Conservation (phyloP, 495 filamentous ascomycete genomes). For the Collariella sp. region DNA sequence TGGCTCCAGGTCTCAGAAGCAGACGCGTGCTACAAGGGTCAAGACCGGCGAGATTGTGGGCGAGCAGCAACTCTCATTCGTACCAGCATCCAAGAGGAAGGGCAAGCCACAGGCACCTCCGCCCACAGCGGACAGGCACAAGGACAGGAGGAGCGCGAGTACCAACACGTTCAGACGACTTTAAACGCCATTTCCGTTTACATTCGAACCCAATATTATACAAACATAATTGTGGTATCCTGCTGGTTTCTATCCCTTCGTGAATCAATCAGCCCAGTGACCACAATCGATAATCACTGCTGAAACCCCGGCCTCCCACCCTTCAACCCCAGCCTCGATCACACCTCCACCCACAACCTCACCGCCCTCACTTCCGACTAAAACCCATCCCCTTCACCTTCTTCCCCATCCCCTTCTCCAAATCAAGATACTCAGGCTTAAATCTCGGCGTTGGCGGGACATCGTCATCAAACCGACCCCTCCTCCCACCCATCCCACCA, state of each 20-base stretch:
- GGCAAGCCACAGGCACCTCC: slow-evolving; percentile 26
- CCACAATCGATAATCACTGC: not conserved
- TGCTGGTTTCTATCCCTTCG: slow-evolving; percentile 2
- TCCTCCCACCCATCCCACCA: slow-evolving; percentile 21
- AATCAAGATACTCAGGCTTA: slow-evolving; percentile 32
- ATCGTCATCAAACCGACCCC: slow-evolving; percentile 41
- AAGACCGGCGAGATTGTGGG: slow-evolving; percentile 57
- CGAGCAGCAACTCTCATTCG: slow-evolving; percentile 80
- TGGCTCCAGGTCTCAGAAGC: slow-evolving; percentile 53
- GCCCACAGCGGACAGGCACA: slow-evolving; percentile 33
- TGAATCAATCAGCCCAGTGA: slow-evolving; percentile 5
- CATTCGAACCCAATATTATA: slow-evolving; percentile 21
- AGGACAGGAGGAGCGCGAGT: slow-evolving; percentile 59
- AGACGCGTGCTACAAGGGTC: slow-evolving; percentile 36
- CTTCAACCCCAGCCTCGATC: not conserved
- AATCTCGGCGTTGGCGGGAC: slow-evolving; percentile 44
- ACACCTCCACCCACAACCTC: not conserved
- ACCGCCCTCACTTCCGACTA: slow-evolving; percentile 19
- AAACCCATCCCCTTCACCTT: slow-evolving; percentile 34
- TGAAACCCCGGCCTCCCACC: not conserved
- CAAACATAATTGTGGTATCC: slow-evolving; percentile 18
- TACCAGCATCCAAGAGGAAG: slow-evolving; percentile 53
- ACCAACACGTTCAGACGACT: slow-evolving; percentile 60
- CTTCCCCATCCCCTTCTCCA: slow-evolving; percentile 44
- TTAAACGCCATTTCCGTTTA: slow-evolving; percentile 32